Evolutionary conservation across 140 eudicot species (phyloP), one percentile per base, ranked within the genome.

Genomic region (Anethum foeniculum): DNA sequence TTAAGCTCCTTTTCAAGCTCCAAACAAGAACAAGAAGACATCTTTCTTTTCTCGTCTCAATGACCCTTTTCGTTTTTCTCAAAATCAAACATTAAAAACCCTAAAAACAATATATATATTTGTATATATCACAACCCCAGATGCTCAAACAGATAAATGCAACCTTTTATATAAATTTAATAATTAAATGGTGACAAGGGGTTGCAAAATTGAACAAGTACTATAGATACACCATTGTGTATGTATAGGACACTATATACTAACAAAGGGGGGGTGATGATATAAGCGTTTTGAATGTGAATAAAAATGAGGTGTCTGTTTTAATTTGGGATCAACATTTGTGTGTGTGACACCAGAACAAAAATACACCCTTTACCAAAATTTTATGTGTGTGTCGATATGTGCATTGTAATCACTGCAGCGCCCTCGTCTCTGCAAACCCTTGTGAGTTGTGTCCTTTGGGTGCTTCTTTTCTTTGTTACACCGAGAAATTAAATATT

Each of bases 1-100:
- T 76, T 80, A 38, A 93, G 83, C 64, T 85, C 86, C 49, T 44
- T 80, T 79, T 85, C 87, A 79, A 91, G 32, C 34, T 83, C 90
- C 39, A 76, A 78, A 51, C 68, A 81, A 21, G 88, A 79, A 44
- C 69, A 49, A 21, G 74, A 41, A 83, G 85, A 81, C 36, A 81
- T 60, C 32, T 8, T 62, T 12, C 91, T 62, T 27, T 14, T 89
- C 83, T 83, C 76, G 54, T 62, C 41, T 49, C 76, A 36, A 7
- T 34, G 13, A 36, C 47, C 76, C 47, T 71, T 71, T 0, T 39
- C 51, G 41, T 14, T 36, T 71, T 21, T 39, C 76, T 18, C 76
- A 34, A 21, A 71, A 71, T 32, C 48, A 71, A 71, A 21, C 76
- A 39, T 34, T 15, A 38, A 34, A 18, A 71, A 38, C 76, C 76